Conservation (phyloP, 23 red algal species). For the Gracilaria caudata region DNA sequence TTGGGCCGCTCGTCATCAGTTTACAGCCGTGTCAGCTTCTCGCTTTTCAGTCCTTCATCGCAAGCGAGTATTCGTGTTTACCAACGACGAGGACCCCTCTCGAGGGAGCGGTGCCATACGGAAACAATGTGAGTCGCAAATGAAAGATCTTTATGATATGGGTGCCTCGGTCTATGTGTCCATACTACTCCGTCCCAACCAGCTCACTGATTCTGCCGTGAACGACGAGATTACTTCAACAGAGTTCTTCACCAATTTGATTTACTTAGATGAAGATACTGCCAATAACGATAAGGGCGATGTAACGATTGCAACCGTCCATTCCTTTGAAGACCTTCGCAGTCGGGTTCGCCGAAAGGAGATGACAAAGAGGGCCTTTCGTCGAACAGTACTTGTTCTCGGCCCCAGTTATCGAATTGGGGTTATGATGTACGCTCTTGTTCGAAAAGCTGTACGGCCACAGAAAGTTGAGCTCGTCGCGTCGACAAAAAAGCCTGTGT, state of each 20-base stretch:
- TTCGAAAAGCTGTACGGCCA: slow-evolving; percentile 26
- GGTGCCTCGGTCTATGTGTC: slow-evolving; percentile 33
- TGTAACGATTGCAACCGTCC: slow-evolving; percentile 33
- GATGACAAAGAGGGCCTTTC: slow-evolving; percentile 37
- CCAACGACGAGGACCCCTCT: slow-evolving; percentile 59
- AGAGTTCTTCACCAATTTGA: slow-evolving; percentile 47
- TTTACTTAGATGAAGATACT: slow-evolving; percentile 37
- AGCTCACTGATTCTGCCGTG: slow-evolving; percentile 12
- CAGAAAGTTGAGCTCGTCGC: slow-evolving; percentile 20
- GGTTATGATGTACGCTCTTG: slow-evolving; percentile 48
- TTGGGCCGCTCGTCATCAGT: slow-evolving; percentile 60
- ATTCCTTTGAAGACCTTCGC: slow-evolving; percentile 48
- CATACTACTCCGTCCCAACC: slow-evolving; percentile 25
- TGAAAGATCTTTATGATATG: slow-evolving; percentile 56
- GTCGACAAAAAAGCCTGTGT: slow-evolving; percentile 45
- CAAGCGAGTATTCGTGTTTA: slow-evolving; percentile 70
- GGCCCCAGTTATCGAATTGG: slow-evolving; percentile 47
- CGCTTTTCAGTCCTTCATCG: slow-evolving; percentile 43
- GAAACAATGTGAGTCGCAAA: slow-evolving; percentile 26
- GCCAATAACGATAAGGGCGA: slow-evolving; percentile 3
- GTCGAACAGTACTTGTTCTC: slow-evolving; percentile 31
- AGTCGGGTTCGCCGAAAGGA: slow-evolving; percentile 39
- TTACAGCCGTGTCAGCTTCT: slow-evolving; percentile 38
- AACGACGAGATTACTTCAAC: not conserved
- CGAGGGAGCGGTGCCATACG: slow-evolving; percentile 30